Conservation (phyloP, 148 eudicot species). For the Rhododendron simsii region DNA sequence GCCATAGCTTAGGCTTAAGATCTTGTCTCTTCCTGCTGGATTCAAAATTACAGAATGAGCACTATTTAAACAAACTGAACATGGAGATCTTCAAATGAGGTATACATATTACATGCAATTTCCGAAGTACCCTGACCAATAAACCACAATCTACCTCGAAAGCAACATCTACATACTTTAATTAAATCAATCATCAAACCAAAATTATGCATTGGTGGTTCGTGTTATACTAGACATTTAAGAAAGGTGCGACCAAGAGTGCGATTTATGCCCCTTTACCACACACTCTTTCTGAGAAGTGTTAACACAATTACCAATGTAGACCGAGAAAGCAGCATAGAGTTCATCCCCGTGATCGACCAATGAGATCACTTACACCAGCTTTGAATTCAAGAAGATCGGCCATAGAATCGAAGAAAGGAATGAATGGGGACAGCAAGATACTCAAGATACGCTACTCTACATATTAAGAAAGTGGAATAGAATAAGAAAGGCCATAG, state of each 20-base stretch:
- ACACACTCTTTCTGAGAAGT: not conserved
- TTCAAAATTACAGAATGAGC: conserved; percentile 21
- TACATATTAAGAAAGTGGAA: not conserved
- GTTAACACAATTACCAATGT: not conserved
- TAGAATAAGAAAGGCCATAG: not conserved
- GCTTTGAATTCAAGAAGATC: not conserved
- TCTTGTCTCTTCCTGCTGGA: conserved; percentile 14
- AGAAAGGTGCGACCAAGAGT: not conserved
- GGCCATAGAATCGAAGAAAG: not conserved
- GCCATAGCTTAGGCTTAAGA: conserved; percentile 4
- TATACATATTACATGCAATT: not conserved
- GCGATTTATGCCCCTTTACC: not conserved
- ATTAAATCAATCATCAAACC: not conserved
- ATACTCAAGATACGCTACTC: not conserved
- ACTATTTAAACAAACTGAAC: not conserved
- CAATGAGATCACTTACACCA: not conserved
- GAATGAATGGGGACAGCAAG: not conserved
- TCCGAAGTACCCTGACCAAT: not conserved
- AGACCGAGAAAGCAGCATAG: not conserved
- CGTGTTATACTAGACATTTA: not conserved
- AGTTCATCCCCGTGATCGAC: not conserved
- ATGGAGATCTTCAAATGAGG: not conserved
- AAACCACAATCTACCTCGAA: not conserved
- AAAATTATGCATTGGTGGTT: not conserved
- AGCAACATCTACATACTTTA: not conserved